Evolutionary conservation across 2,329 filamentous ascomycete species (phyloP).

Genomic region (Hirsutella thompsonii): DNA sequence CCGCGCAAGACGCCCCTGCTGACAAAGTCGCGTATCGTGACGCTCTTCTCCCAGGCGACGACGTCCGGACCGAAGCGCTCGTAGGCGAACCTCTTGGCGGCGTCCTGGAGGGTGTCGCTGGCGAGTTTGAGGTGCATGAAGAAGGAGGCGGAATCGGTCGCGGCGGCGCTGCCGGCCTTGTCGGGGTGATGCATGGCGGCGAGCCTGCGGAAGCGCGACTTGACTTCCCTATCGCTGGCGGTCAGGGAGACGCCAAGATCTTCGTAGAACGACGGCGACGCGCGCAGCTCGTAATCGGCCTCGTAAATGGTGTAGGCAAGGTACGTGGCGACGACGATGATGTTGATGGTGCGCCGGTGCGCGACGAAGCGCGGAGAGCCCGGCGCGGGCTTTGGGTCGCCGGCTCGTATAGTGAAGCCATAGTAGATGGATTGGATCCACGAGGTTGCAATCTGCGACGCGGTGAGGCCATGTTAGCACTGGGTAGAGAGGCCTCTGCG

Average conservation of each 20-base stretch:
- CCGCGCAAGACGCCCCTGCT: constrained; percentile 46
- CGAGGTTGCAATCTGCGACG: constrained; percentile 67
- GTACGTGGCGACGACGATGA: constrained; percentile 71
- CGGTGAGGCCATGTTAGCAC: too few relatives aligned
- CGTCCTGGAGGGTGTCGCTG: constrained; percentile 69
- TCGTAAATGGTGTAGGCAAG: constrained; percentile 89
- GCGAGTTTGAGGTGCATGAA: constrained; percentile 79
- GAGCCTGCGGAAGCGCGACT: constrained; percentile 72
- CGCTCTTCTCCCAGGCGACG: constrained; percentile 50
- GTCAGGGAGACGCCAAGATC: constrained; percentile 57
- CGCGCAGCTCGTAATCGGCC: constrained; percentile 67
- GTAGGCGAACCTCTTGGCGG: constrained; percentile 71
- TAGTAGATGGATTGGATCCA: constrained; percentile 77
- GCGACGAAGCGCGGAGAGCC: constrained; percentile 54
- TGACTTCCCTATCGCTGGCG: constrained; percentile 64
- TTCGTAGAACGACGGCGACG: constrained; percentile 64
- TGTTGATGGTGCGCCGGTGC: constrained; percentile 73
- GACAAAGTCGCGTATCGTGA: constrained; percentile 62
- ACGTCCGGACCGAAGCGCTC: constrained; percentile 74
- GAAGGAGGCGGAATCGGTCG: constrained; percentile 25
- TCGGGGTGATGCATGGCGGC: constrained; percentile 69
- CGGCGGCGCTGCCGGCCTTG: constrained; percentile 42
- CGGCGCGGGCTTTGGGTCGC: constrained; percentile 63
- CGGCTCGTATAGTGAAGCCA: constrained; percentile 76
- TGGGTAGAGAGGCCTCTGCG: too few relatives aligned